These are phyloP conservation scores for Lumnitzera littorea DNA, from an alignment of 345 rosid species.

Conservation along the genomic window DNA sequence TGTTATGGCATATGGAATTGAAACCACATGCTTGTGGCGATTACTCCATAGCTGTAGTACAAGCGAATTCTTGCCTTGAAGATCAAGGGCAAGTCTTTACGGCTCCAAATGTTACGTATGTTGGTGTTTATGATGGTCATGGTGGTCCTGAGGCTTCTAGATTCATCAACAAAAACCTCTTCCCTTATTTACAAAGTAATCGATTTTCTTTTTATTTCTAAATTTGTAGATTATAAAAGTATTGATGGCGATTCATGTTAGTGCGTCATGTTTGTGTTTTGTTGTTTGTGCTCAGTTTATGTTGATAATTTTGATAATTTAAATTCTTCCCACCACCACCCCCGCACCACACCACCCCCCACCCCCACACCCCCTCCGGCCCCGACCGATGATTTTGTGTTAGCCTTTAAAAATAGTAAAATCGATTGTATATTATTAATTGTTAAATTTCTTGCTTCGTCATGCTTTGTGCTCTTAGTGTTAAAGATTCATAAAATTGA, in stretches of 20 bases:
- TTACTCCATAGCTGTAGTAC: constrained; percentile 92
- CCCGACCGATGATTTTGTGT: too few species aligned
- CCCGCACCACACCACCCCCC: too few species aligned
- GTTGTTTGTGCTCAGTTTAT: too few species aligned
- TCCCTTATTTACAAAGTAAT: constrained; percentile 73
- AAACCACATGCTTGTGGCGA: constrained; percentile 80
- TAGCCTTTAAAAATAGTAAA: too few species aligned
- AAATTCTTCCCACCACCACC: too few species aligned
- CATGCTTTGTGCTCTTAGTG: too few species aligned
- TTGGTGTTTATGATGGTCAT: constrained; percentile 93
- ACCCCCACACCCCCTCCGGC: too few species aligned
- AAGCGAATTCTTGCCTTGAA: constrained; percentile 73
- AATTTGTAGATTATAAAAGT: background rate
- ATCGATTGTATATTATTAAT: too few species aligned
- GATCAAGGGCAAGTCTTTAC: constrained; percentile 91
- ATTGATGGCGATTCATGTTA: too few species aligned
- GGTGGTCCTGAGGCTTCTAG: constrained; percentile 98
- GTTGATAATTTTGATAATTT: too few species aligned
- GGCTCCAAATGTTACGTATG: constrained; percentile 65
- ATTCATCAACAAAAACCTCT: constrained; percentile 77
- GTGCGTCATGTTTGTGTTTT: background rate
- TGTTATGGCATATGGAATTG: constrained; percentile 83
- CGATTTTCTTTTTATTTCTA: background rate
- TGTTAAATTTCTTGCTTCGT: too few species aligned
- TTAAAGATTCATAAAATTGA: too few species aligned